A percentile compares a stretch with the other conserved stretches of the same genome.
Evolutionary conservation across 768 basidiomycete genomes (phyloP).

Genomic region (Boletus pseudo-olivaceus): DNA sequence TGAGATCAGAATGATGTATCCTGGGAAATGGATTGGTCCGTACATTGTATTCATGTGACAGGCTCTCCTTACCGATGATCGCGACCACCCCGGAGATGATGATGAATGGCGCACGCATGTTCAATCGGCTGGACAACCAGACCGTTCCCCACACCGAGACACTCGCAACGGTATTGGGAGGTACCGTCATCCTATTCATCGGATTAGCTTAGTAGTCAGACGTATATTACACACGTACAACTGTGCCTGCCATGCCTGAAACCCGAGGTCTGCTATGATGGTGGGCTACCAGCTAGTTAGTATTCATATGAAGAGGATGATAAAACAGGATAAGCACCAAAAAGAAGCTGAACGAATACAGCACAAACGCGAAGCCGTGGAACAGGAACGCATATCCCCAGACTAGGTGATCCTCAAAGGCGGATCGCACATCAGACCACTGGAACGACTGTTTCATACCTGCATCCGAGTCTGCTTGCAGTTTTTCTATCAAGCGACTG

Average conservation of each 20-base stretch:
- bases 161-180: conserved; percentile 51
- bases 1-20: conserved; percentile 54
- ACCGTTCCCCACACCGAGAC: conserved; percentile 48
- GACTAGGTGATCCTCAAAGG: conserved; percentile 54
- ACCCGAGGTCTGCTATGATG: conserved; percentile 57
- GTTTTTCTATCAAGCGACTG: conserved; percentile 43
- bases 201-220: background rate
- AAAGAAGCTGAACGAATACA: conserved; percentile 58
- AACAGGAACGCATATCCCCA: conserved; percentile 61
- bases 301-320: background rate
- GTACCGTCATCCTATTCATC: conserved; percentile 47
- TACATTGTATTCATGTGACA: background rate
- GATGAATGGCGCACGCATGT: conserved; percentile 51
- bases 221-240: conserved; percentile 34
- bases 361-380: conserved; percentile 58
- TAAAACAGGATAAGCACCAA: conserved; percentile 31
- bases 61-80: conserved; percentile 42
- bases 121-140: conserved; percentile 47
- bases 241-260: conserved; percentile 57
- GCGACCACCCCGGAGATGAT: conserved; percentile 46
- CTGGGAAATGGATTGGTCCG: conserved; percentile 24
- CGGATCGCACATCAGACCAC: conserved; percentile 53
- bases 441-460: conserved; percentile 50
- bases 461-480: conserved; percentile 53
- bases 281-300: conserved; percentile 42